Evolutionary conservation across 768 basidiomycete species (phyloP), one percentile per base, ranked within the genome.

Genomic region (Coprinellus micaceus): DNA sequence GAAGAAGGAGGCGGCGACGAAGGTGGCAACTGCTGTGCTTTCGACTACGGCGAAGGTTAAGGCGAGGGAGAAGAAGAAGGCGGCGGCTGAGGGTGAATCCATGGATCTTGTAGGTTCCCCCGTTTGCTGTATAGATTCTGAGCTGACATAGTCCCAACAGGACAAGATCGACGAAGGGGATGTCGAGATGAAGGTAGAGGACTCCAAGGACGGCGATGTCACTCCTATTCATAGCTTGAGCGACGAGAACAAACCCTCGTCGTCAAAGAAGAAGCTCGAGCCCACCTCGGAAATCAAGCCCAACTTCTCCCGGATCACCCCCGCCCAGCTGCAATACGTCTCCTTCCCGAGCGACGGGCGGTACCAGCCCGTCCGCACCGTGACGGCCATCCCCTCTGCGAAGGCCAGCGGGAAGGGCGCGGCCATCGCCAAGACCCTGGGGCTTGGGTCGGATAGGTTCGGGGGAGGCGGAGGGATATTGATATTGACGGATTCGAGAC

Each of bases 11-110:
- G 80, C 90, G 0, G 88, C 91, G 21, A 83, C 90, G 40, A 97
- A 96, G 72, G 88, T 96, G 52, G 94, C 91, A 26, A 88, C 94
- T 13, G 97, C 95, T 33, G 95, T 99, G 11, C 80, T 99, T 39
- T 97, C 94, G 7, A 98, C 97, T 0, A 99, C 97, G 1, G 96
- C 94, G 0, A 96, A 93, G 70, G 93, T 91, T n/a, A 93, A 92
- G 69, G 94, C 94, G 1, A 82, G 97, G 60, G 94, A 94, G 67
- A 95, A 91, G 80, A 89, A 84, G 64, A 94, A 97, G 71, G 91
- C 89, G 43, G 89, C 83, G 40, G 85, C 83, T 3, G 93, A 93
- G 49, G 84, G 81, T 11, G 89, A 90, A 45, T 76, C 78, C 1
- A 94, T 94, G 86, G 91, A 96, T 21, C 80, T 84, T 49, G 93